Evolutionary conservation across 306 rosid genomes (phyloP), one percentile per base, ranked within the genome.

Genomic region (Leucaena leucocephala): DNA sequence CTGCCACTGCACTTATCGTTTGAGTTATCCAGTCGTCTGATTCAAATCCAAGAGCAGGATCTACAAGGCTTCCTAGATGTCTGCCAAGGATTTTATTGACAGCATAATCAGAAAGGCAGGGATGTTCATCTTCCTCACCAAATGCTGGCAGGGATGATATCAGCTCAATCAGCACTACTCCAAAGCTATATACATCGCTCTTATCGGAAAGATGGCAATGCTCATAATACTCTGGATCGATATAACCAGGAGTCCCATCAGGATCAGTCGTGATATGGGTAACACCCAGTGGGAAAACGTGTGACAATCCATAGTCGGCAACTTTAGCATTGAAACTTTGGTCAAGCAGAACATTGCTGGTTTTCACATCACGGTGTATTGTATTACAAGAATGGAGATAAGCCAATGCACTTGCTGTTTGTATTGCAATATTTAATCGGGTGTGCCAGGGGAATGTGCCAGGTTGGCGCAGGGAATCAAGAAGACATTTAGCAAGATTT

Each of bases 151-250:
- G 64, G 36, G 95, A 93, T 22, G 97, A 87, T 40, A 93, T 83
- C 49, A 91, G 92, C 80, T 93, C 97, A 59, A 87, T 34, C 81
- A 93, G 42, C 27, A 90, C 89, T 57, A 91, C 97, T 3, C 98
- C 97, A 5, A 87, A 90, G 89, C 97, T 89, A 61, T 79, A 91
- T 5, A 91, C 94, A 42, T 93, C 97, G 52, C 93, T 91, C 67
- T 86, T 91, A 15, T 82, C 84, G 10, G 92, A 87, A 14, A 93
- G 95, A 82, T 88, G 95, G 66, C 89, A 85, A 54, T 82, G 85
- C 46, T 87, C 86, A 16, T 77, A 86, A 69, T 91, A 91, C 49
- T 86, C 94, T 0, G 95, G 97, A 81, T 91, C 97, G 19, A 89
- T 90, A 40, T 93, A 93, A 38, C 96, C 97, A 0, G 83, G 90